Conservation (phyloP, 148 eudicot genomes). For the Cornus kousa region DNA sequence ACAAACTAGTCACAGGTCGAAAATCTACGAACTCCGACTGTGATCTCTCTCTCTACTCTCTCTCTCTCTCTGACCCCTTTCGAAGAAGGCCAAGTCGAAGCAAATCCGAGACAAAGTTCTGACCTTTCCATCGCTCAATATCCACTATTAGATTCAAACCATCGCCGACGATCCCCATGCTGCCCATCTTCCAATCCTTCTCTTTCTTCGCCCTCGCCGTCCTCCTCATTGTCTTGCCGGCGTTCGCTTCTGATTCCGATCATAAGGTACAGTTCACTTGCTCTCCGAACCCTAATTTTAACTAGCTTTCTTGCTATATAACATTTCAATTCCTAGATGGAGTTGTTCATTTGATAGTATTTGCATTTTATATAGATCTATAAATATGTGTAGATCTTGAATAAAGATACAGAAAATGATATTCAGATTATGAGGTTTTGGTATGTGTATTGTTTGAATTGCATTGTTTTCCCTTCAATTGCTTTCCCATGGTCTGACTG, state of each 20-base stretch:
- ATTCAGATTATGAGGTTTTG: neutral
- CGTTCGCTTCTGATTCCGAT: slow-evolving; percentile 59
- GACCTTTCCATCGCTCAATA: neutral
- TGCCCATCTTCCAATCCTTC: slow-evolving; percentile 38
- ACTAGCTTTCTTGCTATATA: neutral
- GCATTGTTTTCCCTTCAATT: neutral
- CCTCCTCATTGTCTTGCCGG: slow-evolving; percentile 34
- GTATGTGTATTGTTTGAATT: neutral
- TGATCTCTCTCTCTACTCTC: neutral
- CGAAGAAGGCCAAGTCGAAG: neutral
- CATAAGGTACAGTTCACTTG: slow-evolving; percentile 43
- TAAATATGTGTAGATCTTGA: neutral
- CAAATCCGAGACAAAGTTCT: neutral
- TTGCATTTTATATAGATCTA: slow-evolving; percentile 12
- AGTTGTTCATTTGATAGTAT: neutral
- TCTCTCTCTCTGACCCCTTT: neutral
- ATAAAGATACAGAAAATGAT: neutral
- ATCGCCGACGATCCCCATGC: slow-evolving; percentile 39
- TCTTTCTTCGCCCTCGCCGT: slow-evolving; percentile 24
- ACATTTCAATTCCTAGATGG: slow-evolving; percentile 5
- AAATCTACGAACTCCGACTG: too few relatives aligned
- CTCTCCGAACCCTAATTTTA: slow-evolving; percentile 5
- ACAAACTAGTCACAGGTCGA: too few relatives aligned
- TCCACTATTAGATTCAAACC: slow-evolving; percentile 16
- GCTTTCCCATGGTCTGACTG: neutral